Evolutionary conservation across 148 eudicot genomes (phyloP).

Genomic region (Vaccinium darrowii): DNA sequence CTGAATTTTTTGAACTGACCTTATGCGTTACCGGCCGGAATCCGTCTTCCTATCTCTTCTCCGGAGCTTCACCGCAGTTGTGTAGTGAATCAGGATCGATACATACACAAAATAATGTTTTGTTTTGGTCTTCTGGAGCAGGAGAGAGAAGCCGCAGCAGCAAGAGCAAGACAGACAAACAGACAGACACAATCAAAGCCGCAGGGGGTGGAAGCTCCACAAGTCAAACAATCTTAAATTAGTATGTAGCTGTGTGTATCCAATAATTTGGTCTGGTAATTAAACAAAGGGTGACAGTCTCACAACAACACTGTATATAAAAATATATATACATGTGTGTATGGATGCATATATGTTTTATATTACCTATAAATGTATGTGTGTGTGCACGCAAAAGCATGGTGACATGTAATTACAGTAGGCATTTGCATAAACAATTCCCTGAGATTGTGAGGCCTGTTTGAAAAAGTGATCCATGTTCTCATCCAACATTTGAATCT

Average conservation of each 20-base stretch:
- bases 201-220: not conserved
- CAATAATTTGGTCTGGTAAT: not conserved
- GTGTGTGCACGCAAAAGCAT: not conserved
- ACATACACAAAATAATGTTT: not conserved
- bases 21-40: not conserved
- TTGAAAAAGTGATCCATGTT: not conserved
- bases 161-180: not conserved
- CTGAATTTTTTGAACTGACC: not conserved
- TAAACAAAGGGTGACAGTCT: not conserved
- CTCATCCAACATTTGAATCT: not conserved
- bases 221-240: not conserved
- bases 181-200: conserved; percentile 5
- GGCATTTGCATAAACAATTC: not conserved
- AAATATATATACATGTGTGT: too few species aligned
- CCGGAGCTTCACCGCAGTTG: not conserved
- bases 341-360: too few species aligned
- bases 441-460: not conserved
- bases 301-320: not conserved
- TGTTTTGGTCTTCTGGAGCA: not conserved
- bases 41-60: not conserved
- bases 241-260: not conserved
- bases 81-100: not conserved
- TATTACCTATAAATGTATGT: not conserved
- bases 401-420: not conserved
- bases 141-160: not conserved